phyloP scores from a whole-genome alignment of 257 asterid genomes.

The Rhazya stricta region DNA sequence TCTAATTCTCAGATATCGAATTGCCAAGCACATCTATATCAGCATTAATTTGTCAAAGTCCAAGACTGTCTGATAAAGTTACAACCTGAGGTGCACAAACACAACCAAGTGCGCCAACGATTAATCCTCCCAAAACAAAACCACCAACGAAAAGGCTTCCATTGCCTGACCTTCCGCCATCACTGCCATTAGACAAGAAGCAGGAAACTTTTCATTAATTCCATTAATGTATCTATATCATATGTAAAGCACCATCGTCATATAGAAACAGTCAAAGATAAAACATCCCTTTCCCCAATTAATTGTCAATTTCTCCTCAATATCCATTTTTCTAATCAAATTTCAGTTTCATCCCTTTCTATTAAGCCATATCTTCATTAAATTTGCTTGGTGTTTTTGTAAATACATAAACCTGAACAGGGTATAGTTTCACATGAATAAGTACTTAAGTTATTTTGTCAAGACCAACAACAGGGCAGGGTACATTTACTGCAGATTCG shows the following conservation, averaged over 20 bases:
- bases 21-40: background rate
- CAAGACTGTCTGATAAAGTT: conserved; percentile 4
- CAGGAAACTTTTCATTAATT: background rate
- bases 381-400: background rate
- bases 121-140: conserved; percentile 72
- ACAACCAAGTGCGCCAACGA: conserved; percentile 72
- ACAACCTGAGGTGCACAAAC: conserved; percentile 83
- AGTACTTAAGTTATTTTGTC: background rate
- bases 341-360: background rate
- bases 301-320: background rate
- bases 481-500: background rate
- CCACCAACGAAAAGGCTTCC: conserved; percentile 63
- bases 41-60: background rate
- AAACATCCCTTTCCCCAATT: background rate
- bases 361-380: background rate
- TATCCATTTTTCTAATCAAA: background rate
- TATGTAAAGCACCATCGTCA: background rate
- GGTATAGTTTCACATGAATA: background rate
- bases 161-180: conserved; percentile 42
- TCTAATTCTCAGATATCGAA: background rate
- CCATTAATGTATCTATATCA: background rate
- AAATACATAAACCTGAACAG: background rate
- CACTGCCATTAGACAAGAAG: conserved; percentile 41
- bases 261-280: background rate
- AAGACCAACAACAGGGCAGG: background rate